Percentiles rank a stretch among this genome's conserved stretches.
These are phyloP conservation scores for Talaromyces atroroseus DNA, from an alignment of 2,329 filamentous ascomycete species.

Conservation along the genomic window DNA sequence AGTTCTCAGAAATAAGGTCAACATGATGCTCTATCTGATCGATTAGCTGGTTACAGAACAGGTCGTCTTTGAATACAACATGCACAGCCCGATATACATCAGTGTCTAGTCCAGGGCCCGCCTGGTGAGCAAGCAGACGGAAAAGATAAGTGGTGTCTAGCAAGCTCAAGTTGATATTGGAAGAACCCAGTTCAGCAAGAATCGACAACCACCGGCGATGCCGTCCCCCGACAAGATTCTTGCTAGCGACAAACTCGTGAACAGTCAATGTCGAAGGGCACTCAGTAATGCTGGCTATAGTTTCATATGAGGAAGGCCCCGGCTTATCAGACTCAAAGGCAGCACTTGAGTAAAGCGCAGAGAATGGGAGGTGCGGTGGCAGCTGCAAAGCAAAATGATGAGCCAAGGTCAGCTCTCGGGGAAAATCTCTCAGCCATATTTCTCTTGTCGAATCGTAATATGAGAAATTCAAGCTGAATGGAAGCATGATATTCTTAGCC, in stretches of 20 bases:
- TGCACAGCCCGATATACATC: constrained; percentile 46
- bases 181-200: constrained; percentile 46
- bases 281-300: constrained; percentile 41
- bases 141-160: constrained; percentile 48
- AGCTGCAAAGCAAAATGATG: constrained; percentile 41
- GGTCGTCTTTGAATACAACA: constrained; percentile 42
- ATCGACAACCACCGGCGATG: constrained; percentile 45
- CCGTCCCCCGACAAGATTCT: too few species aligned
- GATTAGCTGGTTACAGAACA: constrained; percentile 47
- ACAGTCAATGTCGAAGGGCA: constrained; percentile 44
- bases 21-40: constrained; percentile 47
- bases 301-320: constrained; percentile 47
- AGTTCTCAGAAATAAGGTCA: constrained; percentile 47
- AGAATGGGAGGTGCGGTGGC: constrained; percentile 35
- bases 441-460: background rate
- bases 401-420: constrained; percentile 44
- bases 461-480: background rate
- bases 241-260: constrained; percentile 49
- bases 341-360: constrained; percentile 19
- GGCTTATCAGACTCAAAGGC: constrained; percentile 25
- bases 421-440: constrained; percentile 31
- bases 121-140: constrained; percentile 49
- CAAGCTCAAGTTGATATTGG: constrained; percentile 56
- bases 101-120: constrained; percentile 43
- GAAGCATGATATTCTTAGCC: constrained; percentile 20